These are phyloP conservation scores for Hypoxylon sp. DNA, from an alignment of 2,329 filamentous ascomycete species.

Conservation along the genomic window DNA sequence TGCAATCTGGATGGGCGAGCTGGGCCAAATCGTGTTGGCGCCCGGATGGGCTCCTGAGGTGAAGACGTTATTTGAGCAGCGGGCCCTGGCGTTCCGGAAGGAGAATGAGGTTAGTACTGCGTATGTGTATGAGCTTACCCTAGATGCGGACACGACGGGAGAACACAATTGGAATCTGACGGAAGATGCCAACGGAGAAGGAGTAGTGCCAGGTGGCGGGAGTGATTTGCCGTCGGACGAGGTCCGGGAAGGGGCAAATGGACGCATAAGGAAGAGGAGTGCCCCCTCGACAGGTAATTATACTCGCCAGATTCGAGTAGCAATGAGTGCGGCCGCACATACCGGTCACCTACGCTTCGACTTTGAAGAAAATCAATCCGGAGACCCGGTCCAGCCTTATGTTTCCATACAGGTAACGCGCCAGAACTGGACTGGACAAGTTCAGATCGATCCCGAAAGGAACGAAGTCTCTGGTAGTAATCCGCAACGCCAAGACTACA, in stretches of 20 bases:
- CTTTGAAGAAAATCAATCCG: conserved; percentile 44
- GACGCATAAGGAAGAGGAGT: conserved; percentile 50
- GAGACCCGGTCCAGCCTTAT: conserved; percentile 47
- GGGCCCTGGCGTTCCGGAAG: conserved; percentile 57
- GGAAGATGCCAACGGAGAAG: conserved; percentile 46
- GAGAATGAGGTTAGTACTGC: conserved; percentile 57
- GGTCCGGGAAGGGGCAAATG: conserved; percentile 55
- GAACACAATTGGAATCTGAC: conserved; percentile 53
- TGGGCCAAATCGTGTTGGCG: conserved; percentile 58
- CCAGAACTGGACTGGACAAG: conserved; percentile 59
- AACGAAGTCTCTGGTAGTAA: conserved; percentile 59
- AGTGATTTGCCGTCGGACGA: conserved; percentile 53
- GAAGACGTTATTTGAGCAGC: conserved; percentile 54
- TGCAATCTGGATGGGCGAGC: conserved; percentile 65
- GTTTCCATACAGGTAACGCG: conserved; percentile 59
- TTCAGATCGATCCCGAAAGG: conserved; percentile 53
- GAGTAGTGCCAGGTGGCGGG: conserved; percentile 56
- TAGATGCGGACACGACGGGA: conserved; percentile 54
- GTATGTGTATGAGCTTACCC: conserved; percentile 59
- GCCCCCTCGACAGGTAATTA: conserved; percentile 21
- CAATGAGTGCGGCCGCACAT: conserved; percentile 58
- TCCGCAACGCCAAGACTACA: conserved; percentile 60
- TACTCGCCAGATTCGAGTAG: conserved; percentile 45
- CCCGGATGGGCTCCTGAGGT: conserved; percentile 53
- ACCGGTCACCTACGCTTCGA: conserved; percentile 57